phyloP scores from a whole-genome alignment of 2,329 filamentous ascomycete genomes.

The Colletotrichum gloeosporioides region DNA sequence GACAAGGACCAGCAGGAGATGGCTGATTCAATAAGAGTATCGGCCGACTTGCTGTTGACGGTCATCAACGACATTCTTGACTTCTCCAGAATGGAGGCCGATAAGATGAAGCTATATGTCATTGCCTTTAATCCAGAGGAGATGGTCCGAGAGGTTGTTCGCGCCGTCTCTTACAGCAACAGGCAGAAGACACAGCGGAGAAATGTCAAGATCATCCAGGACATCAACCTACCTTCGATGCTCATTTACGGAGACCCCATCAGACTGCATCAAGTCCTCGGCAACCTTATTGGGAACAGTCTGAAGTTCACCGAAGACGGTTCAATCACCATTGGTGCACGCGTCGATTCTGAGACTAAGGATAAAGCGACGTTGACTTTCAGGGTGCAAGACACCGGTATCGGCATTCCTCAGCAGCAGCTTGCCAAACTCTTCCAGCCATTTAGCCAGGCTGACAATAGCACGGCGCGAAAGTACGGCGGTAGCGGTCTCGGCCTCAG shows the following conservation, averaged over 20 bases:
- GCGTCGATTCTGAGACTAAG: slow-evolving; percentile 72
- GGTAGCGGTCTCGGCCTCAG: slow-evolving; percentile 90
- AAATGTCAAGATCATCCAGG: slow-evolving; percentile 68
- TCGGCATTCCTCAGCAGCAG: slow-evolving; percentile 85
- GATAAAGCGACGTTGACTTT: slow-evolving; percentile 79
- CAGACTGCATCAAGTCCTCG: slow-evolving; percentile 70
- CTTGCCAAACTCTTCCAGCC: slow-evolving; percentile 88
- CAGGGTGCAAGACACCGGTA: slow-evolving; percentile 88
- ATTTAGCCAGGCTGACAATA: slow-evolving; percentile 91
- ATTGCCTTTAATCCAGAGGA: slow-evolving; percentile 72
- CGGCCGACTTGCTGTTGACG: slow-evolving; percentile 84
- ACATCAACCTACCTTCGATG: slow-evolving; percentile 79
- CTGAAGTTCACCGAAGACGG: slow-evolving; percentile 93
- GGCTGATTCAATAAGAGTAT: slow-evolving; percentile 85
- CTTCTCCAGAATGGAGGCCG: slow-evolving; percentile 92
- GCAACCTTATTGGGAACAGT: slow-evolving; percentile 90
- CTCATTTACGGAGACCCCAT: slow-evolving; percentile 71
- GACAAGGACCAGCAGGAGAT: slow-evolving; percentile 82
- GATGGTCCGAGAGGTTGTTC: slow-evolving; percentile 70
- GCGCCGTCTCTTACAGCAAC: slow-evolving; percentile 71
- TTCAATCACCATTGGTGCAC: slow-evolving; percentile 82
- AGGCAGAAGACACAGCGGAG: slow-evolving; percentile 66
- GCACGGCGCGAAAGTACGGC: slow-evolving; percentile 88
- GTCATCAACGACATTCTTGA: slow-evolving; percentile 97
- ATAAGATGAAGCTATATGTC: slow-evolving; percentile 82